phyloP scores from a whole-genome alignment of 306 rosid genomes.

The Prunus mira region DNA sequence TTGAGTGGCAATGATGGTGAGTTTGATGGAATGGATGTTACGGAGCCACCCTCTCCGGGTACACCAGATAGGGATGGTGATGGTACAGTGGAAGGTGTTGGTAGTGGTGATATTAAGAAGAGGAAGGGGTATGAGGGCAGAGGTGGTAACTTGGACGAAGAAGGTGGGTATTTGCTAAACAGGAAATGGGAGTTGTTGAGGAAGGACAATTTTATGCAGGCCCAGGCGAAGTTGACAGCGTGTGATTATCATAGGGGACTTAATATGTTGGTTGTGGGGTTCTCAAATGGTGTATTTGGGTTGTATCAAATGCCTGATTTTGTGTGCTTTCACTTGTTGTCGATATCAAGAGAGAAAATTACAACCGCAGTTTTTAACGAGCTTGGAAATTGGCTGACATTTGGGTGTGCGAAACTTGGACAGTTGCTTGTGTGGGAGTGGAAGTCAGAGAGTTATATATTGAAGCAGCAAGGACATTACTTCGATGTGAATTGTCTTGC shows the following conservation, averaged over 20 bases:
- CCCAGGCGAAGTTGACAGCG: conserved; percentile 51
- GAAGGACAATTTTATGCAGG: conserved; percentile 69
- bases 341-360: conserved; percentile 82
- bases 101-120: conserved; percentile 43
- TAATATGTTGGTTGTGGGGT: conserved; percentile 81
- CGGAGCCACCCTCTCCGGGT: conserved; percentile 48
- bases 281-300: conserved; percentile 81
- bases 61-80: conserved; percentile 65
- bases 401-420: conserved; percentile 90
- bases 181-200: conserved; percentile 79
- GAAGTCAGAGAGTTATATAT: conserved; percentile 84
- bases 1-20: conserved; percentile 28
- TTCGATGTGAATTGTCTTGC: conserved; percentile 89
- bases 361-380: conserved; percentile 76
- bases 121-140: conserved; percentile 40
- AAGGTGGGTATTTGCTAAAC: conserved; percentile 46
- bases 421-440: conserved; percentile 98
- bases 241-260: conserved; percentile 83
- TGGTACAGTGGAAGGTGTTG: conserved; percentile 39
- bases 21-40: conserved; percentile 33
- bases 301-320: conserved; percentile 94
- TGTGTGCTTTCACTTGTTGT: conserved; percentile 75
- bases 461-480: conserved; percentile 98
- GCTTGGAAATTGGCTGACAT: conserved; percentile 83
- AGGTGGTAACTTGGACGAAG: conserved; percentile 34